Base-by-base conservation (phyloP, 768 basidiomycete species). In the Phlebiopsis flavidoalba region DNA sequence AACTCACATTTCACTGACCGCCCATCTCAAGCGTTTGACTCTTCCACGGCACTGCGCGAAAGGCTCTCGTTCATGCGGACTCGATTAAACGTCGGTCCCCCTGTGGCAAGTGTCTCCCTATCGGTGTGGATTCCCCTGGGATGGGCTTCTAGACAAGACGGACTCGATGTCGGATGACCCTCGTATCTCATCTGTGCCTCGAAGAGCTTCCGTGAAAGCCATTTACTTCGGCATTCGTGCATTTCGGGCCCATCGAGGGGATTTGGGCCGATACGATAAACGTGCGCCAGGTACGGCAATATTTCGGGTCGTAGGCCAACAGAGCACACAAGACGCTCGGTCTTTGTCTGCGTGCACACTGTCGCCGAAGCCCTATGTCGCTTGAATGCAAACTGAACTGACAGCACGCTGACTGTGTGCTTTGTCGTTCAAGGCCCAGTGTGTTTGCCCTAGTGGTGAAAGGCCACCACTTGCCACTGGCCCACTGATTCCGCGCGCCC, bases 361-460 rank as follows among this genome's bases (percentile, higher is more conserved):
- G 76, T 80, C 8, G 73, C 81, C 60, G 80, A 87, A 53, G 87
- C 86, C 4, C 71, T 77, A n/a, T 19, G 62, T 76, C 54, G 90
- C 89, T n/a, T n/a, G n/a, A n/a, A n/a, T 15, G 67, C 76, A 17
- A 72, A 81, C 31, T n/a, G 76, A 81, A 14, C n/a, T 90, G 85
- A n/a, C n/a, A n/a, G 83, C 80, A 84, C 62, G 83, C 77, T 6
- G 91, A 93, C 69, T n/a, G n/a, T n/a, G 80, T 85, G 43, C 71
- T 93, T n/a, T 53, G 84, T 93, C n/a, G 86, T 82, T 1, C 91
- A 93, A 82, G 89, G n/a, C n/a, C n/a, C n/a, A n/a, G 91, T 88
- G 63, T 15, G 53, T 45, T 43, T 33, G 47, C 31, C 24, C n/a
- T 40, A 17, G 31, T 50, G n/a, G n/a, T 6, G 24, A 45, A 10